Evolutionary conservation across 495 filamentous ascomycete genomes (phyloP).

Genomic region (Saxophila tyrrhenica): DNA sequence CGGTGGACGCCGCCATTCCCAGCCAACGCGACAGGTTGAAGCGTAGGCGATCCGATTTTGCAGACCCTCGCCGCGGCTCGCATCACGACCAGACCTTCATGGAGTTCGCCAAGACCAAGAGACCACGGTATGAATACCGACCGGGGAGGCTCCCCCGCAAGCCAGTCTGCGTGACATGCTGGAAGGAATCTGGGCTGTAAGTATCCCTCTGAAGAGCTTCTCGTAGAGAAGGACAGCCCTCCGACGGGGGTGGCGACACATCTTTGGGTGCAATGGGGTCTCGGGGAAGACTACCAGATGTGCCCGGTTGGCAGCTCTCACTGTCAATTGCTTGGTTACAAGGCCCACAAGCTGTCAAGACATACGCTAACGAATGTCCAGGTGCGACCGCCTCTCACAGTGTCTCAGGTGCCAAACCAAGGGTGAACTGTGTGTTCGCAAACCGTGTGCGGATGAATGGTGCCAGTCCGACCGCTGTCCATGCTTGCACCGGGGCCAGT

Average conservation of each 20-base stretch:
- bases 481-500: neutral
- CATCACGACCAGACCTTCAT: neutral
- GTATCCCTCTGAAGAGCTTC: too few relatives aligned
- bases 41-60: neutral
- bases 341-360: too few relatives aligned
- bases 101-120: neutral
- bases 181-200: too few relatives aligned
- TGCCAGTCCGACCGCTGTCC: neutral
- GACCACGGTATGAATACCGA: neutral
- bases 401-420: neutral
- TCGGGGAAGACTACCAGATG: too few relatives aligned
- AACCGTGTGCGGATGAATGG: neutral
- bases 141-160: conserved; percentile 27
- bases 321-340: too few relatives aligned
- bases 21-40: neutral
- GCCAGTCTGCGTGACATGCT: conserved; percentile 4
- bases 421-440: neutral
- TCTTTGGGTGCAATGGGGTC: too few relatives aligned
- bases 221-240: too few relatives aligned
- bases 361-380: neutral
- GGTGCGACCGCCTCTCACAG: neutral
- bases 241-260: too few relatives aligned
- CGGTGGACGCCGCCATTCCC: neutral
- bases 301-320: too few relatives aligned
- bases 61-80: neutral